phyloP scores from a whole-genome alignment of 2,329 filamentous ascomycete species.

The Colletotrichum gigasporum region DNA sequence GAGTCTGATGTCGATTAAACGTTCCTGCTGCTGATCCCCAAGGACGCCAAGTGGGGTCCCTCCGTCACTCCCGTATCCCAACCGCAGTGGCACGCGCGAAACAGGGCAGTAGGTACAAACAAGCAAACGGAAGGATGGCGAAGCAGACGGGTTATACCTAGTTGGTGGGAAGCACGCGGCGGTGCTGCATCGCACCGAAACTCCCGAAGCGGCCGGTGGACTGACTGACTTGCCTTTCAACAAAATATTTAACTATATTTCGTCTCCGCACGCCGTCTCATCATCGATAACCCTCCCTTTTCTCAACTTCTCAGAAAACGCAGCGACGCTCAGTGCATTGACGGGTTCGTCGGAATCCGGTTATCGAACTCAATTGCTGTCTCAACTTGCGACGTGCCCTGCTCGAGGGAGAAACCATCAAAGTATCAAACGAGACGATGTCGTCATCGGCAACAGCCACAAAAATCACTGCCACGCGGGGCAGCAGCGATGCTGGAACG shows the following conservation, averaged over 20 bases:
- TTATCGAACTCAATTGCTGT: neutral
- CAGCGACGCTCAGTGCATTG: neutral
- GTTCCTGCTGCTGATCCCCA: conserved; percentile 22
- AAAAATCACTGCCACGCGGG: conserved; percentile 21
- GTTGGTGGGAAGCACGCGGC: neutral
- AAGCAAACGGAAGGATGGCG: neutral
- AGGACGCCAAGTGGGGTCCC: conserved; percentile 16
- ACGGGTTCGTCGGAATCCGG: neutral
- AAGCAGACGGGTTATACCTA: neutral
- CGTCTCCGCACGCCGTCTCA: conserved; percentile 12
- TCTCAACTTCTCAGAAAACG: neutral
- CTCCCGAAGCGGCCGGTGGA: conserved; percentile 1
- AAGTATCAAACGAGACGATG: conserved; percentile 17
- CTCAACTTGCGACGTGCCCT: no score
- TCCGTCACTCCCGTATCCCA: conserved; percentile 27
- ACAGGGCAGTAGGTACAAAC: neutral
- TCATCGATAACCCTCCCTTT: neutral
- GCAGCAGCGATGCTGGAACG: conserved; percentile 13
- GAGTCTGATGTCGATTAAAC: conserved; percentile 5
- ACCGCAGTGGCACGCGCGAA: conserved; percentile 8
- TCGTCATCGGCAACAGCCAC: conserved; percentile 33
- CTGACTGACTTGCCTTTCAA: neutral
- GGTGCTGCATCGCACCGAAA: conserved; percentile 13
- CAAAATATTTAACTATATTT: conserved; percentile 15
- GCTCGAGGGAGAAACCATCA: no score